phyloP scores from a whole-genome alignment of 495 filamentous ascomycete species.

The Astrocystis sublimbata region DNA sequence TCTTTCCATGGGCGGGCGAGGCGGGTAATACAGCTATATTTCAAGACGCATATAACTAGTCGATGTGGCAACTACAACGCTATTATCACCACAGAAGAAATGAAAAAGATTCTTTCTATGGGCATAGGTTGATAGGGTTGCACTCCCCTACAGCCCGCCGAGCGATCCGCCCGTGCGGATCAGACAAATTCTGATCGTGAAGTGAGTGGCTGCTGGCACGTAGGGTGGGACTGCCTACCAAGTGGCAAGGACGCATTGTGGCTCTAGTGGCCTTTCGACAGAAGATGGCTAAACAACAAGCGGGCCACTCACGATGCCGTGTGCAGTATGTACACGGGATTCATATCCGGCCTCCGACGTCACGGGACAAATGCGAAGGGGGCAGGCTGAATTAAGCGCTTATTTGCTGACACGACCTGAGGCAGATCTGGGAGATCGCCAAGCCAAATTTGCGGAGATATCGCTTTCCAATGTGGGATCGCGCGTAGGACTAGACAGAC shows the following conservation, averaged over 20 bases:
- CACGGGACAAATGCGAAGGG: slow-evolving; percentile 3
- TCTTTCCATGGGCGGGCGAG: neutral
- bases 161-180: slow-evolving; percentile 12
- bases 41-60: neutral
- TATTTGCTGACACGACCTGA: neutral
- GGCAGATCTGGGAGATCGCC: slow-evolving; percentile 12
- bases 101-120: neutral
- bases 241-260: slow-evolving; percentile 2
- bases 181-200: slow-evolving; percentile 3
- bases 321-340: neutral
- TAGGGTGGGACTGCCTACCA: neutral
- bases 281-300: neutral
- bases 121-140: slow-evolving; percentile 1
- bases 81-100: neutral
- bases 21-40: neutral
- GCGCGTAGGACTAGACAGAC: neutral
- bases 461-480: neutral
- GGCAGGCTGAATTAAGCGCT: slow-evolving; percentile 13
- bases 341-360: neutral
- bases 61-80: neutral
- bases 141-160: neutral
- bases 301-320: slow-evolving; percentile 7
- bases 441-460: slow-evolving; percentile 16
- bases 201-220: slow-evolving; percentile 1
- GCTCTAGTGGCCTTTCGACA: neutral